Evolutionary conservation across 768 basidiomycete genomes (phyloP).

Genomic region (Pleurotus djamor): DNA sequence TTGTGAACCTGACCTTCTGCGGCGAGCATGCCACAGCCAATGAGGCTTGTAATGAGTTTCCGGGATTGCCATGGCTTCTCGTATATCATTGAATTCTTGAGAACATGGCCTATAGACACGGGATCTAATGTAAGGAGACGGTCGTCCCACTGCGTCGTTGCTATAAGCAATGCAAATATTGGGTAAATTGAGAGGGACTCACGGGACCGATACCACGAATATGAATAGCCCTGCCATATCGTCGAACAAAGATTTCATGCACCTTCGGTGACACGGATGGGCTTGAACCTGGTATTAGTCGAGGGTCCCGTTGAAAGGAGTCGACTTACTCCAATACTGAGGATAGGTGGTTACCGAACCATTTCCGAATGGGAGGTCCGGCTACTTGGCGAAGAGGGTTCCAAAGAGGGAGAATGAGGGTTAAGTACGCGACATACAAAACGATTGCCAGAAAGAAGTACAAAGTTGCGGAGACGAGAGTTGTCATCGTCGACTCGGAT

Average conservation of each 20-base stretch:
- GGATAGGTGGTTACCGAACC: constrained; percentile 53
- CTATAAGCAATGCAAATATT: not conserved
- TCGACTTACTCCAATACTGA: constrained; percentile 55
- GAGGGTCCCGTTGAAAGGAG: not conserved
- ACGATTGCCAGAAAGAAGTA: constrained; percentile 7
- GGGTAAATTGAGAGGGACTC: constrained; percentile 26
- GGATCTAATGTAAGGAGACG: constrained; percentile 85
- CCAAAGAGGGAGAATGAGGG: constrained; percentile 28
- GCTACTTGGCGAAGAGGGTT: constrained; percentile 54
- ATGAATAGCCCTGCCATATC: constrained; percentile 69
- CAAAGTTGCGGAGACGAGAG: not conserved
- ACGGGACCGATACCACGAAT: constrained; percentile 70
- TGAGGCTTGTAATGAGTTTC: constrained; percentile 67
- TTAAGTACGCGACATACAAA: constrained; percentile 24
- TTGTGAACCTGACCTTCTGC: constrained; percentile 78
- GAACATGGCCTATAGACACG: constrained; percentile 65
- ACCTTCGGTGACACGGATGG: constrained; percentile 49
- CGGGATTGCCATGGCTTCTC: constrained; percentile 87
- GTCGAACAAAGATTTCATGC: constrained; percentile 50
- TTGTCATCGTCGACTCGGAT: not conserved
- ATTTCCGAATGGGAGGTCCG: constrained; percentile 52
- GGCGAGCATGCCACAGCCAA: constrained; percentile 82
- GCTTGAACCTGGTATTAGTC: constrained; percentile 25
- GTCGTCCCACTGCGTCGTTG: constrained; percentile 59
- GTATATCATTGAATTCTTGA: constrained; percentile 70